Base-by-base conservation (phyloP, 768 basidiomycete genomes). In the Mycena latifolia region DNA sequence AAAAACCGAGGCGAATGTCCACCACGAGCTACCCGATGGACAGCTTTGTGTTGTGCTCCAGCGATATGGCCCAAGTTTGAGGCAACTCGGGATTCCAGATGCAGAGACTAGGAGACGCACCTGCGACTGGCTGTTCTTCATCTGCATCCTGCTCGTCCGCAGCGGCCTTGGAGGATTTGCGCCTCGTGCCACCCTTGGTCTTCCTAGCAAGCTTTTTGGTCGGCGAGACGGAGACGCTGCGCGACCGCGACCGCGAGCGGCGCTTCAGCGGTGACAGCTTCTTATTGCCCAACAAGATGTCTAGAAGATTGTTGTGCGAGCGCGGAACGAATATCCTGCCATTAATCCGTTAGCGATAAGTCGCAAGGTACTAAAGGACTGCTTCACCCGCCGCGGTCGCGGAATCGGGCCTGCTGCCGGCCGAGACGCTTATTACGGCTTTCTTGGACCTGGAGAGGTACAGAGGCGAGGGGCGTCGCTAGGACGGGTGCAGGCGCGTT, bases 321-420 rank as follows among this genome's bases (percentile, higher is more conserved):
- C 83, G 71, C 5, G 84, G 83, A 14, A 82, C 76, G 70, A 85
- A 85, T 10, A 76, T 78, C 4, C 84, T 85, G 53, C 14, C 51
- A 24, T 51, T 12, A 50, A 22, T 43, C 43, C 25, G 33, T n/a
- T 31, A 25, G 37, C 8, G 14, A n/a, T 17, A 29, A 18, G 35
- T 24, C 24, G 39, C 14, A 28, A n/a, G n/a, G n/a, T n/a, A n/a
- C n/a, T 46, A 39, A 35, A 35, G 8, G 33, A 35, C 25, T 6
- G 43, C 78, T 86, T 66, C 31, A 89, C 88, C 89, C 88, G 63
- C 89, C 89, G 58, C 89, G 85, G 76, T 91, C 89, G 57, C 91
- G 84, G 75, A 90, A 89, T 27, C 90, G 81, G 35, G 89, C 82
- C 69, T 91, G 87, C 65, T 88, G 88, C 45, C 89, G 84, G 72